These are phyloP conservation scores for Boletellus deceptivus DNA, from an alignment of 1,284 basidiomycete species.

Conservation along the genomic window DNA sequence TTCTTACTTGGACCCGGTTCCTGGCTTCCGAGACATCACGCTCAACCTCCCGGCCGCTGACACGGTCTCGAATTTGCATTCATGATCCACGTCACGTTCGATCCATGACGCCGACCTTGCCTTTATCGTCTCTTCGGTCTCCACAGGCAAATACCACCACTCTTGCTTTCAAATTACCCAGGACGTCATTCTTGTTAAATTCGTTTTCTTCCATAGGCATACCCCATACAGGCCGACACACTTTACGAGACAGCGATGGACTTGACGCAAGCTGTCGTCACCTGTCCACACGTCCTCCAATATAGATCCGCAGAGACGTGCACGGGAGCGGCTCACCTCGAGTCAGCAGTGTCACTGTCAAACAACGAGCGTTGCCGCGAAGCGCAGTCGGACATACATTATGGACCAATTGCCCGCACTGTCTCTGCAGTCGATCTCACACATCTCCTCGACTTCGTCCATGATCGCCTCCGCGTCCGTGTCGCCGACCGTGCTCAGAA, in stretches of 20 bases:
- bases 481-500: conserved; percentile 52
- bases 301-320: not conserved
- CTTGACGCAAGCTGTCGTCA: conserved; percentile 6
- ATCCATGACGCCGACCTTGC: not conserved
- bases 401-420: conserved; percentile 60
- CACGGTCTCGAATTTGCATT: not conserved
- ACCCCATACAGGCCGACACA: not conserved
- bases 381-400: conserved; percentile 72
- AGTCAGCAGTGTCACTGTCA: conserved; percentile 21
- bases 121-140: not conserved
- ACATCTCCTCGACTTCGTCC: conserved; percentile 60
- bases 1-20: conserved; percentile 11
- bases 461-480: conserved; percentile 59
- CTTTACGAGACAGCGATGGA: not conserved
- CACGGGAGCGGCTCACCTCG: not conserved
- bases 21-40: conserved; percentile 5
- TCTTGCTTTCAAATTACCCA: not conserved
- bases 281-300: conserved; percentile 5
- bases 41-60: not conserved
- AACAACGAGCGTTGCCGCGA: conserved; percentile 36
- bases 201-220: conserved; percentile 4
- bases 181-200: conserved; percentile 2
- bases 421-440: conserved; percentile 59
- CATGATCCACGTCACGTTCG: conserved; percentile 5
- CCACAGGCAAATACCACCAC: not conserved